Evolutionary conservation across 1,284 basidiomycete genomes (phyloP).

Genomic region (Malassezia pachydermatis): DNA sequence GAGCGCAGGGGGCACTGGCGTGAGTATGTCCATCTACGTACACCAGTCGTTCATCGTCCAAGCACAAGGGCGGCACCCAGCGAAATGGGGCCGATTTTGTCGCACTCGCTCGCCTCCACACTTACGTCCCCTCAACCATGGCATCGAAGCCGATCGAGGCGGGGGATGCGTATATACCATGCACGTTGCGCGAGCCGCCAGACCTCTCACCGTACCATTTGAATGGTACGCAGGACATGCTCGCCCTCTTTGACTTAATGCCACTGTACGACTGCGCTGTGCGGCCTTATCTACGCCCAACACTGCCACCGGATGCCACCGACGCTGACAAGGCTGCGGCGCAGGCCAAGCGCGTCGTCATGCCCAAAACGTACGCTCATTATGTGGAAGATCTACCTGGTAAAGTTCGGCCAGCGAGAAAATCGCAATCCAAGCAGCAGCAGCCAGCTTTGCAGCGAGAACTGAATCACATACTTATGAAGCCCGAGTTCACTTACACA

Average conservation of each 20-base stretch:
- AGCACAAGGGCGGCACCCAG: neutral
- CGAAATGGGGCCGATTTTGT: slow-evolving; percentile 1
- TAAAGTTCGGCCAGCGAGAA: slow-evolving; percentile 14
- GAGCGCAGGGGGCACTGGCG: slow-evolving; percentile 21
- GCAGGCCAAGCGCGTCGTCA: neutral
- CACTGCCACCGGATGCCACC: neutral
- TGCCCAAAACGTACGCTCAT: slow-evolving; percentile 16
- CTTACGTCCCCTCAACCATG: too few relatives aligned
- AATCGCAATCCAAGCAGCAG: slow-evolving; percentile 1
- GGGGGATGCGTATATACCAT: neutral
- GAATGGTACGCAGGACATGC: slow-evolving; percentile 35
- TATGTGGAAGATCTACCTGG: slow-evolving; percentile 13
- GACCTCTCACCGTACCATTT: slow-evolving; percentile 17
- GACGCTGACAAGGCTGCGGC: slow-evolving; percentile 2
- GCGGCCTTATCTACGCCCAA: slow-evolving; percentile 23
- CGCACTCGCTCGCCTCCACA: neutral
- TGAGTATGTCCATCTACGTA: neutral
- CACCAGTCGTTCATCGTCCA: too few relatives aligned
- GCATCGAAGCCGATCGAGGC: too few relatives aligned
- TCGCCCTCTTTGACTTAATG: slow-evolving; percentile 27
- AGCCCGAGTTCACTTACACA: slow-evolving; percentile 19
- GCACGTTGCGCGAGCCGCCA: slow-evolving; percentile 3
- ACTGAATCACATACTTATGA: slow-evolving; percentile 15
- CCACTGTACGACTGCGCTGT: slow-evolving; percentile 35
- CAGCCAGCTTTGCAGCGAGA: slow-evolving; percentile 1